These are phyloP conservation scores for Globisporangium takayamanum DNA, from an alignment of 352 stramenopile species.

Conservation along the genomic window DNA sequence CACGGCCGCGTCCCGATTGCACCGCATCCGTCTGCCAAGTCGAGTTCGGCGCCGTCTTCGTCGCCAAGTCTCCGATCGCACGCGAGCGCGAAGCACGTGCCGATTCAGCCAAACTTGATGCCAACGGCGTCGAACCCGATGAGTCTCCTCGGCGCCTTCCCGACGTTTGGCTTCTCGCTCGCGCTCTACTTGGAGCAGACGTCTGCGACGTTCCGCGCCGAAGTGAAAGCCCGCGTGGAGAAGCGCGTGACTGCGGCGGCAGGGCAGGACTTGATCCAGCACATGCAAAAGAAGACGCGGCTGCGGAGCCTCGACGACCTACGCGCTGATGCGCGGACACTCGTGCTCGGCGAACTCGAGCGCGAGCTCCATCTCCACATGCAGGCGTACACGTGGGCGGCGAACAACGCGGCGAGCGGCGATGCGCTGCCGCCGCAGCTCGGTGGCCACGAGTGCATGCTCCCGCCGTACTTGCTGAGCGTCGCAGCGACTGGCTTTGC, in stretches of 20 bases:
- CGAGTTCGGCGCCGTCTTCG: constrained; percentile 2
- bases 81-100: constrained; percentile 39
- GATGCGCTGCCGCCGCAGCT: constrained; percentile 5
- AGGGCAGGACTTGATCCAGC: constrained; percentile 65
- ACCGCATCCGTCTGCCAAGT: constrained; percentile 11
- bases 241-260: constrained; percentile 67
- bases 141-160: constrained; percentile 48
- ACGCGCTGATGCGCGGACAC: constrained; percentile 48
- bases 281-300: constrained; percentile 83
- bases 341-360: constrained; percentile 68
- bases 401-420: constrained; percentile 13
- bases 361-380: constrained; percentile 65
- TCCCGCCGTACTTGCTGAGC: constrained; percentile 55
- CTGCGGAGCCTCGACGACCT: constrained; percentile 65
- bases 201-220: constrained; percentile 51
- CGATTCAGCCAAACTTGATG: constrained; percentile 75
- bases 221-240: constrained; percentile 69
- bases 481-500: constrained; percentile 50
- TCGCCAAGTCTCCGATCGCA: constrained; percentile 10
- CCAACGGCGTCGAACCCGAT: constrained; percentile 67
- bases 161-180: constrained; percentile 57
- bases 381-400: constrained; percentile 60
- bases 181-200: constrained; percentile 73
- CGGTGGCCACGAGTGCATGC: constrained; percentile 10
- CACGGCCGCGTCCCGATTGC: constrained; percentile 1